Evolutionary conservation across 179 eudicot species (phyloP).

Genomic region (Gypsophila paniculata): DNA sequence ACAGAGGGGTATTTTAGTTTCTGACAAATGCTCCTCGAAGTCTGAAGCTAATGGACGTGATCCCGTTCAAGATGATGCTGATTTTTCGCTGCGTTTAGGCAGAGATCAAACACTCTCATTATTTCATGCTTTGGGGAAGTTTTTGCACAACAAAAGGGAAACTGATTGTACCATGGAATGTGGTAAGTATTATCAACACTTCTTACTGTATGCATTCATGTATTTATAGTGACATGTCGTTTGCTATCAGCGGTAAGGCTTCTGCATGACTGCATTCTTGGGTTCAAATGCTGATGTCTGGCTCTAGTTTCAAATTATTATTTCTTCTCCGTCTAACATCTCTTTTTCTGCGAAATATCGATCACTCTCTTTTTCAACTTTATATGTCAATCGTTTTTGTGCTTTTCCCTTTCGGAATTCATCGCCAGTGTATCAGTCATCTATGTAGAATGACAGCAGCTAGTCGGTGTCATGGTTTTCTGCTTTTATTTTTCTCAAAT

Average conservation of each 20-base stretch:
- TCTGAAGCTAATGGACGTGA: constrained; percentile 33
- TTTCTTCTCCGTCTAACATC: too few species aligned
- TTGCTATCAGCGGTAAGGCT: too few species aligned
- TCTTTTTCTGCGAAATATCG: too few species aligned
- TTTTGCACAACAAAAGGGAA: constrained; percentile 96
- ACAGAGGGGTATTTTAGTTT: constrained; percentile 29
- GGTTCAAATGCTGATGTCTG: too few species aligned
- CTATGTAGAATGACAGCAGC: constrained; percentile 2
- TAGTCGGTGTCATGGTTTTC: neutral
- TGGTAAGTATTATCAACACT: constrained; percentile 38
- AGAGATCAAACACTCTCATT: constrained; percentile 87
- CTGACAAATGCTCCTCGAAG: constrained; percentile 27
- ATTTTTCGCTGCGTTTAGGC: constrained; percentile 47
- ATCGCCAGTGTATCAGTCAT: neutral
- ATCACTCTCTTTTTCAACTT: too few species aligned
- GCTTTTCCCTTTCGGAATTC: too few species aligned
- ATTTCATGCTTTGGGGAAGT: constrained; percentile 95
- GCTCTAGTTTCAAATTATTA: too few species aligned
- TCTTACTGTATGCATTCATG: too few species aligned
- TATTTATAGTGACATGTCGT: too few species aligned
- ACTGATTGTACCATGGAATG: constrained; percentile 36
- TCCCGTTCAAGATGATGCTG: constrained; percentile 30
- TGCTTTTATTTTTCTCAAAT: constrained; percentile 1
- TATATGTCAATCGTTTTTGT: too few species aligned
- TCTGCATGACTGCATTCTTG: too few species aligned